Percentiles rank a stretch among this genome's conserved stretches.
Evolutionary conservation across 768 basidiomycete species (phyloP).

Genomic region (Podaxis sp.): DNA sequence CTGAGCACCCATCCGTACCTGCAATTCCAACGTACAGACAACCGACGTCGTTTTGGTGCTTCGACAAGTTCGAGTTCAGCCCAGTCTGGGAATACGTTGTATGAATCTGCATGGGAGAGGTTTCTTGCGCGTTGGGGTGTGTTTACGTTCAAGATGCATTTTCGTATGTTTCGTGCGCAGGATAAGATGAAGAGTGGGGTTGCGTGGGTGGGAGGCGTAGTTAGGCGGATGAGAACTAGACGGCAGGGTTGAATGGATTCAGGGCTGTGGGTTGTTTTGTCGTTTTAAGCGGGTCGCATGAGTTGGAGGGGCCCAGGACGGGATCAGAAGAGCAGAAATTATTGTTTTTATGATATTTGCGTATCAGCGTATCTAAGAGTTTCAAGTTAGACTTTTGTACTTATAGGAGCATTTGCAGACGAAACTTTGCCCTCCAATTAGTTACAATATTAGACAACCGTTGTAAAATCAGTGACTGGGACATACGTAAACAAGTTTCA

Average conservation of each 20-base stretch:
- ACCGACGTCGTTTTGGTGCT: background rate
- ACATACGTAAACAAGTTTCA: background rate
- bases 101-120: background rate
- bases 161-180: slow-evolving; percentile 10
- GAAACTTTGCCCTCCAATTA: too few relatives aligned
- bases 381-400: background rate
- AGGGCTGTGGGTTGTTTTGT: background rate
- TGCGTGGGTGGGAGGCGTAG: slow-evolving; percentile 5
- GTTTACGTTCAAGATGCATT: slow-evolving; percentile 7
- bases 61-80: background rate
- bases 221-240: background rate
- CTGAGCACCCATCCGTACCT: background rate
- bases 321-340: background rate
- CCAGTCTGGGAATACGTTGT: background rate
- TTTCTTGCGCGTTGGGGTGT: slow-evolving; percentile 4
- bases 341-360: background rate
- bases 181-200: slow-evolving; percentile 10
- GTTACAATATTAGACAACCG: background rate
- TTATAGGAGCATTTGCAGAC: background rate
- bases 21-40: background rate
- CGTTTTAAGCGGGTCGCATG: background rate
- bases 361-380: background rate
- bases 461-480: background rate
- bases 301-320: background rate
- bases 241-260: background rate